phyloP scores from a whole-genome alignment of 2,329 filamentous ascomycete genomes.

The Alternaria panax region DNA sequence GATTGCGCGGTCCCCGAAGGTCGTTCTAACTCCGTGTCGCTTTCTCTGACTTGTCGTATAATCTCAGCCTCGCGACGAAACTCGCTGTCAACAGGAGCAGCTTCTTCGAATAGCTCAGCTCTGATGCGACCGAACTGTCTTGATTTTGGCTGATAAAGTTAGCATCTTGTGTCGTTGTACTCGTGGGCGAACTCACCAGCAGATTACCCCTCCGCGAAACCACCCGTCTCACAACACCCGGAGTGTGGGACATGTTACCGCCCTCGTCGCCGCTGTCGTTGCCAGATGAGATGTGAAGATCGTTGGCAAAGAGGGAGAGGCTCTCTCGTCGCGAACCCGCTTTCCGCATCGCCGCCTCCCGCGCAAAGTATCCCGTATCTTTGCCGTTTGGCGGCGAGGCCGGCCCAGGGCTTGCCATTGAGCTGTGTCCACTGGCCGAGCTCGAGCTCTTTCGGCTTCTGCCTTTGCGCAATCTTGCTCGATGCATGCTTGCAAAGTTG shows the following conservation, averaged over 20 bases:
- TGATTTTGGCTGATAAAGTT: constrained; percentile 77
- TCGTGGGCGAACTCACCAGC: constrained; percentile 66
- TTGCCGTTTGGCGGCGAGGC: constrained; percentile 76
- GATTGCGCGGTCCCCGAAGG: constrained; percentile 68
- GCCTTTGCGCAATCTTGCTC: constrained; percentile 64
- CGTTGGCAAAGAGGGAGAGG: constrained; percentile 88
- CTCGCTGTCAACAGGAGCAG: constrained; percentile 85
- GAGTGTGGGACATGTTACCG: constrained; percentile 59
- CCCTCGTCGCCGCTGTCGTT: constrained; percentile 80
- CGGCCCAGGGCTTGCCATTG: constrained; percentile 72
- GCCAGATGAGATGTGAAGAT: constrained; percentile 79
- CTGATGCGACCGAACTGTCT: constrained; percentile 94
- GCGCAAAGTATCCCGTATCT: constrained; percentile 62
- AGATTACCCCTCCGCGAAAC: constrained; percentile 90
- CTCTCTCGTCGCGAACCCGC: constrained; percentile 77
- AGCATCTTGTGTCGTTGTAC: constrained; percentile 7
- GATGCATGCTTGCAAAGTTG: constrained; percentile 81
- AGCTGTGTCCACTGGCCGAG: constrained; percentile 74
- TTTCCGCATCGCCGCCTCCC: constrained; percentile 58
- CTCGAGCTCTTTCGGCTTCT: constrained; percentile 71
- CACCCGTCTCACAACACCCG: constrained; percentile 79
- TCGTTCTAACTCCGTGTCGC: constrained; percentile 69
- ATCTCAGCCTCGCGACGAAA: constrained; percentile 92
- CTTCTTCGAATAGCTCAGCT: constrained; percentile 87
- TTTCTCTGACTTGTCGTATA: constrained; percentile 92